Conservation (phyloP, 805 yeast genomes). For the Lachancea thermotolerans region DNA sequence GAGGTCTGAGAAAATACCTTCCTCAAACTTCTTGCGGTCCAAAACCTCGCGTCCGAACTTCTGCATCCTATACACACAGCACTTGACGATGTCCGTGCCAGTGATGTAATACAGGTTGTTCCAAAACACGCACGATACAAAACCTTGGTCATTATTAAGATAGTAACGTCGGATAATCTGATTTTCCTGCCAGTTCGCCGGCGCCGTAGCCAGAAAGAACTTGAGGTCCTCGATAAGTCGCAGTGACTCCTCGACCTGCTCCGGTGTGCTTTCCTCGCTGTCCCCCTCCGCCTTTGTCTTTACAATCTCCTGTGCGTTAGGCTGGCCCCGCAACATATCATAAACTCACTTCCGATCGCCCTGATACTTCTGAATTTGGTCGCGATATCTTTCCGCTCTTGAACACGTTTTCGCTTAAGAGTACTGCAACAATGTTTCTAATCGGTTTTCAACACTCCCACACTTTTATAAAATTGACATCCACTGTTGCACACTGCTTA, state of each 20-base stretch:
- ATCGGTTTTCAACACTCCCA: conserved; percentile 11
- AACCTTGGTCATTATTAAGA: conserved; percentile 82
- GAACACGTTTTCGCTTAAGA: not conserved
- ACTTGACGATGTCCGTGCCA: conserved; percentile 93
- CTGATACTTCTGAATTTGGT: not conserved
- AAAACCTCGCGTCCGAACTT: conserved; percentile 81
- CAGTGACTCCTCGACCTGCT: conserved; percentile 44
- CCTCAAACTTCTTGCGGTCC: conserved; percentile 93
- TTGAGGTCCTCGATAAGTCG: conserved; percentile 69
- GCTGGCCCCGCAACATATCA: conserved; percentile 4
- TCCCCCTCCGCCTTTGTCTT: conserved; percentile 7
- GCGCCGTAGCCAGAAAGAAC: conserved; percentile 86
- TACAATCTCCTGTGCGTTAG: not conserved
- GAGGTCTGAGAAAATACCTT: conserved; percentile 88
- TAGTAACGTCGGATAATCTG: conserved; percentile 83
- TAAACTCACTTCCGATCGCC: not conserved
- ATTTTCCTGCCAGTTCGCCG: conserved; percentile 86
- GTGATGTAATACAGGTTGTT: conserved; percentile 82
- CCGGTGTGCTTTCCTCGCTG: conserved; percentile 10
- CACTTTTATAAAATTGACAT: conserved; percentile 8
- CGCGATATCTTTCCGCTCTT: not conserved
- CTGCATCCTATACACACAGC: conserved; percentile 79
- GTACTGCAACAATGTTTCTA: conserved; percentile 12
- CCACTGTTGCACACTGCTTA: not conserved
- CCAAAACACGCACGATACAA: conserved; percentile 91